phyloP scores from a whole-genome alignment of 2,329 filamentous ascomycete species.

The Calonectria crousiana region DNA sequence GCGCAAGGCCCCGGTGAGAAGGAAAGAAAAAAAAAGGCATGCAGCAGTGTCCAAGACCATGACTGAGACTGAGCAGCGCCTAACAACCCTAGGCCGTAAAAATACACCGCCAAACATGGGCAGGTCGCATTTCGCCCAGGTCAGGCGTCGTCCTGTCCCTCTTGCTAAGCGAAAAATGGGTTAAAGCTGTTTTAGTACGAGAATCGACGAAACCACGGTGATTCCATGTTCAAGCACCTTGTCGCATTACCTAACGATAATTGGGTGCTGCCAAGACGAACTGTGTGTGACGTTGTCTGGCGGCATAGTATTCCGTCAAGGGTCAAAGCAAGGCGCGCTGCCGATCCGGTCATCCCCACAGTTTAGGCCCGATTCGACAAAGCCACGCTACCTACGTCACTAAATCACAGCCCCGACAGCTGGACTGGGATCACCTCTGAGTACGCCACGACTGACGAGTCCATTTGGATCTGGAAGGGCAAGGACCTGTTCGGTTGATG shows the following conservation, averaged over 20 bases:
- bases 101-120: background rate
- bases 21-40: background rate
- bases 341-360: slow-evolving; percentile 32
- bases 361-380: slow-evolving; percentile 40
- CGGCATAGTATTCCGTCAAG: slow-evolving; percentile 20
- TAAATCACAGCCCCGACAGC: slow-evolving; percentile 29
- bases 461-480: slow-evolving; percentile 26
- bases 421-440: slow-evolving; percentile 31
- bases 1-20: background rate
- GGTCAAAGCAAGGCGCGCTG: slow-evolving; percentile 40
- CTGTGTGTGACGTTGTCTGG: slow-evolving; percentile 34
- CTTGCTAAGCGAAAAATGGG: slow-evolving; percentile 11
- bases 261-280: slow-evolving; percentile 33
- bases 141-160: background rate
- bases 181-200: slow-evolving; percentile 19
- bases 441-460: slow-evolving; percentile 33
- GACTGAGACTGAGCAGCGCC: background rate
- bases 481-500: slow-evolving; percentile 38
- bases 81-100: background rate
- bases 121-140: background rate
- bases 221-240: slow-evolving; percentile 23
- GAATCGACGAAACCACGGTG: slow-evolving; percentile 17
- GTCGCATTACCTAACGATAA: slow-evolving; percentile 18
- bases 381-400: slow-evolving; percentile 43
- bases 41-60: background rate